Percentiles rank a stretch among this genome's conserved stretches.
Conservation (phyloP, 1,139 yeast species). For the Diutina pseudorugosa region DNA sequence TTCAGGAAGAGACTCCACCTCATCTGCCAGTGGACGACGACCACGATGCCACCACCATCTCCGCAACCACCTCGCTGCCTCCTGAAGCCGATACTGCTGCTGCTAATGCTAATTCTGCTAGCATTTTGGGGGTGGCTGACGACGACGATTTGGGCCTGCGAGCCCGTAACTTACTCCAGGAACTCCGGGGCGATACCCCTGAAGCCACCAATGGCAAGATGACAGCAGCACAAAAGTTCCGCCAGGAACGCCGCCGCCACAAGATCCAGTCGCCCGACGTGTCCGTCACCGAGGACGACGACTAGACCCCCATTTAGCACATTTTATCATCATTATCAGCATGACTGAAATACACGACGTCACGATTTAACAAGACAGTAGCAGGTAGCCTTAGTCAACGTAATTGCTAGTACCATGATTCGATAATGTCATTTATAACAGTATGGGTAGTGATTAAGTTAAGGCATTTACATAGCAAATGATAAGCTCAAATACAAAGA, state of each 20-base stretch:
- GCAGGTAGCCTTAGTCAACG: no score
- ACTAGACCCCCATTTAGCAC: neutral
- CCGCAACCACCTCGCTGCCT: neutral
- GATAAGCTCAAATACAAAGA: no score
- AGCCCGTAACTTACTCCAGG: slow-evolving; percentile 48
- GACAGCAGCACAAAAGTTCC: slow-evolving; percentile 1
- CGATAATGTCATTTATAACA: no score
- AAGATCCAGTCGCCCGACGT: neutral
- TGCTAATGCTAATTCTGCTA: no score
- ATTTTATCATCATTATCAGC: neutral
- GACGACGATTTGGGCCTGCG: slow-evolving; percentile 42
- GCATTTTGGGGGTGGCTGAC: no score
- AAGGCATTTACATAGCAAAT: no score
- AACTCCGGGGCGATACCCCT: slow-evolving; percentile 22
- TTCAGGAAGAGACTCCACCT: neutral
- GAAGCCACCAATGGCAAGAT: neutral
- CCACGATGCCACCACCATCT: no score
- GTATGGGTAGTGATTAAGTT: no score
- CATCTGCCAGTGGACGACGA: neutral
- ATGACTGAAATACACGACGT: neutral
- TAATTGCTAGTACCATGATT: no score
- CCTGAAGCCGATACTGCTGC: slow-evolving; percentile 6
- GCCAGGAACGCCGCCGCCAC: slow-evolving; percentile 2
- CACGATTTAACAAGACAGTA: neutral
- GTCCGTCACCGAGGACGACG: neutral